phyloP scores from a whole-genome alignment of 1,284 basidiomycete genomes.

The Ceraceosorus guamensis region DNA sequence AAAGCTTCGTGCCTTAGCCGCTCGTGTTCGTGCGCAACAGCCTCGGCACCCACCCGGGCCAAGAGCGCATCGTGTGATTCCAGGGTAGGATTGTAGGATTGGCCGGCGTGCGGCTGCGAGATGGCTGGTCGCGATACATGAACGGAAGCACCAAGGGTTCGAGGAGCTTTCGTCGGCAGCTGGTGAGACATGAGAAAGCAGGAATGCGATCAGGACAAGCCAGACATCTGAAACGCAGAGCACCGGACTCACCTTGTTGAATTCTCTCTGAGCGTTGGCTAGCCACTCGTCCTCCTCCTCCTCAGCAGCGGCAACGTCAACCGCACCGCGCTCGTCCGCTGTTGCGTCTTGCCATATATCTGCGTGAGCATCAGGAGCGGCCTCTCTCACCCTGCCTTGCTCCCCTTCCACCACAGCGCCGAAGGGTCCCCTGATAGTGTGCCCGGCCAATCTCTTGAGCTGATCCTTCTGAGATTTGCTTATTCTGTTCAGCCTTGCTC shows the following conservation, averaged over 20 bases:
- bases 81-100: conserved; percentile 12
- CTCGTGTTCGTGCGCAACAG: conserved; percentile 1
- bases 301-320: not conserved
- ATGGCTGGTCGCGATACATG: not conserved
- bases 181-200: not conserved
- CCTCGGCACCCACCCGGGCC: conserved; percentile 1
- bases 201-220: not conserved
- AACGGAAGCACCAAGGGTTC: not conserved
- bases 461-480: conserved; percentile 10
- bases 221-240: not conserved
- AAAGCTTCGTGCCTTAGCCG: conserved; percentile 1
- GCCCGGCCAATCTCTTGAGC: conserved; percentile 6
- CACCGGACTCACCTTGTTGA: not conserved
- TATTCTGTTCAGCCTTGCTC: conserved; percentile 1
- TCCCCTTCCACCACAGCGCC: conserved; percentile 10
- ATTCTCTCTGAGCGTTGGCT: conserved; percentile 2
- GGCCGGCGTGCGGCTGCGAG: conserved; percentile 8
- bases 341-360: conserved; percentile 3
- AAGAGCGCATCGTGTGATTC: conserved; percentile 9
- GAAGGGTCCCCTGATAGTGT: conserved; percentile 8
- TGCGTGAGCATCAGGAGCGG: not conserved
- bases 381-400: not conserved
- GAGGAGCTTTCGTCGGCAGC: not conserved
- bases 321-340: not conserved
- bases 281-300: conserved; percentile 1